Evolutionary conservation across 2,329 filamentous ascomycete genomes (phyloP), one percentile per base, ranked within the genome.

Genomic region (Botryotinia narcissicola): DNA sequence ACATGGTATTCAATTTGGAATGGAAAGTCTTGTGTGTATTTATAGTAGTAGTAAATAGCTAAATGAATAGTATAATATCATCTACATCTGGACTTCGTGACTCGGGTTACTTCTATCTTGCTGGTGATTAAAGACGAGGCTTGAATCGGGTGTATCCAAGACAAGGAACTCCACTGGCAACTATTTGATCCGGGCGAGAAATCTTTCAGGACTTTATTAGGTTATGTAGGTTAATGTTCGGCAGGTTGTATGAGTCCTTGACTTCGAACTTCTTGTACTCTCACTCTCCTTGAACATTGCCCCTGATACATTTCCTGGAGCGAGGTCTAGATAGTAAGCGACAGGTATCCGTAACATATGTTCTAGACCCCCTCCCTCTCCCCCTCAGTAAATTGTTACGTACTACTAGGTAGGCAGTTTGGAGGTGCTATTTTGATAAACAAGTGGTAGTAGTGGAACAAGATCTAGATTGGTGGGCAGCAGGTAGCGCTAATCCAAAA

Each of bases 11-110:
- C 18, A 35, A 35, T 68, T 54, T 29, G 64, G 48, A 40, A 35
- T 4, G 46, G 48, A 20, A 40, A 40, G 25, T 4, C 64, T 40
- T 42, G 25, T 68, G 46, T 68, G 35, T 54, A 29, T 40, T 14
- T 51, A 51, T 22, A 54, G 25, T 37, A 42, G 35, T 54, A 54
- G 64, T 29, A 42, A 9, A 42, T 54, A 40, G 32, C 37, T 37
- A 68, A 40, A 54, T 42, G 51, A n/a, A 40, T 40, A 51, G 64
- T 68, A 66, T 66, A 68, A 68, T 68, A 42, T 16, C 16, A 29
- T 6, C 35, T 67, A 9, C 29, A 12, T 35, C n/a, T 32, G 14
- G 6, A 46, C 22, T 51, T 66, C 7, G 4, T 25, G n/a, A 57
- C n/a, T 18, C 16, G 14, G 6, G 9, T 32, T 57, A 18, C 14